phyloP scores from a whole-genome alignment of 2,329 filamentous ascomycete genomes.

The Trichothecium roseum region DNA sequence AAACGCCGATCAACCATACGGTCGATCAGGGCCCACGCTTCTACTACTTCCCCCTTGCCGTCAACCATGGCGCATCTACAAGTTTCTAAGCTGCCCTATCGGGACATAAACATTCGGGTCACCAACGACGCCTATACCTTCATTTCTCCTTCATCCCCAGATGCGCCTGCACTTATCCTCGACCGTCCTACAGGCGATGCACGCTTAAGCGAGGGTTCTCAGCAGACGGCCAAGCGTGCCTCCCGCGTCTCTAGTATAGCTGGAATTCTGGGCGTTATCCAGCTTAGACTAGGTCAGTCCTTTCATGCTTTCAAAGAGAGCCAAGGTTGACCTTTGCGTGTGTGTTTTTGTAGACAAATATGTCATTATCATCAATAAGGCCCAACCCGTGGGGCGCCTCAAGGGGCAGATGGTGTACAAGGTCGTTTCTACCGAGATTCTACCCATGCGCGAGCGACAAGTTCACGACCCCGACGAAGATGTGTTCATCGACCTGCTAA shows the following conservation, averaged over 20 bases:
- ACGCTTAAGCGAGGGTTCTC: constrained; percentile 68
- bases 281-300: constrained; percentile 72
- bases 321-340: constrained; percentile 5
- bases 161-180: constrained; percentile 77
- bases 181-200: constrained; percentile 90
- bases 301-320: neutral
- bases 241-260: constrained; percentile 79
- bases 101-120: constrained; percentile 94
- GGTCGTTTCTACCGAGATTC: constrained; percentile 79
- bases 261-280: constrained; percentile 89
- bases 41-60: too few species aligned
- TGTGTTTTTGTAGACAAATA: constrained; percentile 61
- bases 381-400: constrained; percentile 77
- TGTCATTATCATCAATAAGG: constrained; percentile 92
- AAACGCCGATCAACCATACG: too few species aligned
- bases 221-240: constrained; percentile 63
- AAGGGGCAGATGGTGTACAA: constrained; percentile 97
- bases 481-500: constrained; percentile 74
- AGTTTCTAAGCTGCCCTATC: constrained; percentile 54
- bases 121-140: constrained; percentile 91
- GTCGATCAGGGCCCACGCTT: too few species aligned
- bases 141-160: constrained; percentile 85
- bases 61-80: constrained; percentile 25
- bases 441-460: constrained; percentile 84
- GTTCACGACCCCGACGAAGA: constrained; percentile 93